Evolutionary conservation across 192 early-diverging fungal genomes (phyloP), one percentile per base, ranked within the genome.

Genomic region (Entomortierella chlamydospora): DNA sequence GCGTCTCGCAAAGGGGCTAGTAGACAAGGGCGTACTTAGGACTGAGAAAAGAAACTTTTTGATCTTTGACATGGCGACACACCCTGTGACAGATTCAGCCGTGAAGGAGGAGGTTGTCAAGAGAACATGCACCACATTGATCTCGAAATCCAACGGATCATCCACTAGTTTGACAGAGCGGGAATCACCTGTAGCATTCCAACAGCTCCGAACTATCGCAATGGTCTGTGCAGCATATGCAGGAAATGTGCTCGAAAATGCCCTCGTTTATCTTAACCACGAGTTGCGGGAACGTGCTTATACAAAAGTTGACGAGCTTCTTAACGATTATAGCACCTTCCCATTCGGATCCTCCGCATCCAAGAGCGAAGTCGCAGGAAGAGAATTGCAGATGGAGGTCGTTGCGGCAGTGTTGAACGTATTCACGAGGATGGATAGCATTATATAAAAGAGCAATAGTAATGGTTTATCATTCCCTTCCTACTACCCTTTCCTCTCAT

Each of bases 51-150:
- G 95, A 31, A 98, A 96, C 76, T 98, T 97, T 78, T 80, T 99
- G 49, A 86, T 99, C 57, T 98, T 98, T 67, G 97, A 99, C 70
- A 96, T 98, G 95, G 95, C 97, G 22, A 98, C 97, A 18, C 97
- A 99, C 77, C 97, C 97, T 25, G 91, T 99, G 6, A 88, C 94
- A 25, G 95, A 99, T 49, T 89, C 90, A 22, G 84, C 90, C 25
- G 90, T 93, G 54, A 98, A 98, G 64, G 96, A 96, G 55, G 89
- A 93, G 68, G 85, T 99, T 34, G 91, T 99, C 45, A 87, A 92
- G 65, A 83, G 96, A 34, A 87, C 92, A 0, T 90, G 95, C 28
- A 95, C 94, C 43, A 87, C 89, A 23, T 83, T 99, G 8, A 88
- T 94, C 58, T 87, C 92, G 42, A 88, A 90, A 20, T 89, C 90